Conservation (phyloP, 352 stramenopile species). For the Bremia lactucae region DNA sequence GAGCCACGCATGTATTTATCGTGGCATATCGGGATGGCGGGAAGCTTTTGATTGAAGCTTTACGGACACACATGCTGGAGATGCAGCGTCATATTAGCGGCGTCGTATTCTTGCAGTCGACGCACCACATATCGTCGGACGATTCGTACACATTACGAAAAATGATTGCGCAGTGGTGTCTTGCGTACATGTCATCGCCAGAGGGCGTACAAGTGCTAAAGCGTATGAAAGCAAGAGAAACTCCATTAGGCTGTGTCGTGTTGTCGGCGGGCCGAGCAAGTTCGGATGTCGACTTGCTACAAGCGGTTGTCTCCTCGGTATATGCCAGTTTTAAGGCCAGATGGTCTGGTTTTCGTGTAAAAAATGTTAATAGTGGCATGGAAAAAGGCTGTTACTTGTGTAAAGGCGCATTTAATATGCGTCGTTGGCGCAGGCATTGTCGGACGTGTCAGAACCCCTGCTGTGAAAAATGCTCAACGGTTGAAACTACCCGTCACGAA, state of each 20-base stretch:
- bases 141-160: conserved; percentile 57
- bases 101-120: conserved; percentile 56
- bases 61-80: conserved; percentile 45
- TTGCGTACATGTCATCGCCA: conserved; percentile 35
- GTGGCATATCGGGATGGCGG: conserved; percentile 52
- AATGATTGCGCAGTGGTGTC: conserved; percentile 56
- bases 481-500: conserved; percentile 54
- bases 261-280: conserved; percentile 30
- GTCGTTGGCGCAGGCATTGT: conserved; percentile 58
- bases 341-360: conserved; percentile 67
- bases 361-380: conserved; percentile 60
- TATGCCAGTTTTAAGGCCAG: conserved; percentile 60
- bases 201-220: conserved; percentile 30
- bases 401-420: conserved; percentile 60
- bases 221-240: conserved; percentile 44
- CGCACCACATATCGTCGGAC: conserved; percentile 40
- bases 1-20: conserved; percentile 58
- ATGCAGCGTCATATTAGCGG: conserved; percentile 65
- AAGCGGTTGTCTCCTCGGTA: conserved; percentile 40
- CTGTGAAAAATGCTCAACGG: conserved; percentile 59
- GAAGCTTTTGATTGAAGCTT: conserved; percentile 36
- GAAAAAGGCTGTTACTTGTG: conserved; percentile 59
- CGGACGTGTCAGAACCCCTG: conserved; percentile 55
- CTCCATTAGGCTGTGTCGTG: conserved; percentile 44
- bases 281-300: conserved; percentile 43